Evolutionary conservation across 108 stramenopile species (phyloP).

Genomic region (Aurantiochytrium sp.): DNA sequence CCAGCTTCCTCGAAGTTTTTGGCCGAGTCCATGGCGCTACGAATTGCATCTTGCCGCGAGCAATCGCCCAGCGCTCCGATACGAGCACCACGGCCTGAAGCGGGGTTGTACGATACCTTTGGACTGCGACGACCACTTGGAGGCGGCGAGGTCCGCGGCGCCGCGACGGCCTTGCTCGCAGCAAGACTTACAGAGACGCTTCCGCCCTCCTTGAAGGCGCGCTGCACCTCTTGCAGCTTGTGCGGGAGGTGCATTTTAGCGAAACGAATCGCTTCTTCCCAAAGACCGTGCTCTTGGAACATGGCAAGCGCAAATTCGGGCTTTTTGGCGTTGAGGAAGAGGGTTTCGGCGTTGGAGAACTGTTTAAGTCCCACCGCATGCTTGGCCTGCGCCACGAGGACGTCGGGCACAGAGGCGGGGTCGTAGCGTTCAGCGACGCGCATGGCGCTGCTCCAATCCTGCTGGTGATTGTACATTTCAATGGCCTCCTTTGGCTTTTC

Average conservation of each 20-base stretch:
- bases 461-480: constrained; percentile 60
- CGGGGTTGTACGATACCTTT: background rate
- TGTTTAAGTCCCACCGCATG: constrained; percentile 25
- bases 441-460: constrained; percentile 45
- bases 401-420: constrained; percentile 41
- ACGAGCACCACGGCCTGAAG: background rate
- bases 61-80: background rate
- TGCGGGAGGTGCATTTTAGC: constrained; percentile 52
- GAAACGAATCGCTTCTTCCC: constrained; percentile 49
- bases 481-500: constrained; percentile 60
- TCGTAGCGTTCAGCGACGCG: constrained; percentile 57
- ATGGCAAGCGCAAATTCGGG: constrained; percentile 55
- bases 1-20: constrained; percentile 35
- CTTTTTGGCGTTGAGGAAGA: constrained; percentile 47
- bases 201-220: background rate
- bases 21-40: constrained; percentile 27
- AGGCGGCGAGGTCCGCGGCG: background rate
- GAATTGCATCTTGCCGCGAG: background rate
- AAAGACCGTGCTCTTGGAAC: constrained; percentile 45
- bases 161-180: background rate
- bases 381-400: constrained; percentile 49
- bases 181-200: background rate
- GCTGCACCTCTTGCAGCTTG: constrained; percentile 31
- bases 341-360: constrained; percentile 35
- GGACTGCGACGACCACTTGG: background rate